Base-by-base conservation (phyloP, 2,329 filamentous ascomycete genomes). In the Penicillium sp. region DNA sequence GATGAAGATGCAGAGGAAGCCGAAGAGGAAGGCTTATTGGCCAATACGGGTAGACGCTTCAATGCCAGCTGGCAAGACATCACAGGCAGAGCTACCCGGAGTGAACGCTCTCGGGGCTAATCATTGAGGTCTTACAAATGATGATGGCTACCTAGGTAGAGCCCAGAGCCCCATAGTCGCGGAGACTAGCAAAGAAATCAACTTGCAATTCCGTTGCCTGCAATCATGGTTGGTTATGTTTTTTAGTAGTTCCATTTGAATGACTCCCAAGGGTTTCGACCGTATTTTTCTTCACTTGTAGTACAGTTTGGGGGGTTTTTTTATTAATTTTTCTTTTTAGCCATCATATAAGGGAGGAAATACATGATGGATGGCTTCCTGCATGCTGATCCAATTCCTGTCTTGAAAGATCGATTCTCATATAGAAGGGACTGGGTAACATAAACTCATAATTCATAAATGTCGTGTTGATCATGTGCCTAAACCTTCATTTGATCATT, bases 1-100 rank as follows among this genome's bases (percentile, higher is more conserved):
- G 94, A 97, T 63, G 90, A 93, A 60, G 92, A 97, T 70, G 87
- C 92, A 16, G 91, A 96, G 73, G 90, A 88, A 31, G 92, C 93
- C 19, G 94, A 97, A 72, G 94, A 99, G 70, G 94, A 99, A 77
- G 91, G 92, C 11, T 79, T 99, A 48, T 78, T 99, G 46, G 91
- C 91, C 0, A 91, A 86, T 66, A 96, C 92, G 0, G 87, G 91
- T 6, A 79, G 91, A 56, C 83, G 91, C 33, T 92, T 96, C 65
- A 88, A 89, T 43, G 91, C 91, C 5, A 92, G 89, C 1, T 97
- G 92, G 92, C 85, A 93, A 72, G 91, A 96, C 71, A 88, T 96
- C 50, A 90, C 88, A 1, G 89, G 88, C 1, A 73, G 82, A 23
- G 75, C 77, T 41, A 72, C 53, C 33, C 64, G 58, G 33, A 59